phyloP scores from a whole-genome alignment of 768 basidiomycete species.

The Thelephora aurantiotincta region DNA sequence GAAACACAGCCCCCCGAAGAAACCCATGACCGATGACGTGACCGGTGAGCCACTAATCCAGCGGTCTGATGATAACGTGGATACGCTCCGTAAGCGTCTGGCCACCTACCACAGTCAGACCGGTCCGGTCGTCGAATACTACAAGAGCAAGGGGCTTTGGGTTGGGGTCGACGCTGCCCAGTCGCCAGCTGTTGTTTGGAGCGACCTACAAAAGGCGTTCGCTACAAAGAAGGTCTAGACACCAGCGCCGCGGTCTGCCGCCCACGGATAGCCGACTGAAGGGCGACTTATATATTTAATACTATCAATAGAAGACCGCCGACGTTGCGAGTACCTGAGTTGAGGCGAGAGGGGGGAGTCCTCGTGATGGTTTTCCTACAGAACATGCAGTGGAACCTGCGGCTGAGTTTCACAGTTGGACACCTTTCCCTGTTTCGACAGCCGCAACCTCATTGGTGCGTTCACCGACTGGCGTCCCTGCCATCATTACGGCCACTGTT shows the following conservation, averaged over 20 bases:
- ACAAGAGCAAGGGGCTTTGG: constrained; percentile 87
- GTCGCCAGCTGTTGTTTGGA: constrained; percentile 87
- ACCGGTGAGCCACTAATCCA: constrained; percentile 95
- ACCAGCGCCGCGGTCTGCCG: background rate
- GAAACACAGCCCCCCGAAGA: constrained; percentile 80
- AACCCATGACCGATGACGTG: constrained; percentile 83
- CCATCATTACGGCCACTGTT: too few relatives aligned
- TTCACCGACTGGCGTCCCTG: too few relatives aligned
- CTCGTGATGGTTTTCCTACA: too few relatives aligned
- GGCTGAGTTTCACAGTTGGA: too few relatives aligned
- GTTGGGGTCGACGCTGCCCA: constrained; percentile 87
- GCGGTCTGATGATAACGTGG: constrained; percentile 95
- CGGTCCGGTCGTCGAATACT: constrained; percentile 91
- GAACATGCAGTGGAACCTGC: too few relatives aligned
- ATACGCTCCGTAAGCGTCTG: constrained; percentile 84
- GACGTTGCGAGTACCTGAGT: too few relatives aligned
- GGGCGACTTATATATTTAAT: too few relatives aligned
- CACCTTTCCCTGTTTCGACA: too few relatives aligned
- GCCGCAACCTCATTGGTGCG: too few relatives aligned
- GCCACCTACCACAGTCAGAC: constrained; percentile 87
- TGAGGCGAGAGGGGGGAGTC: too few relatives aligned
- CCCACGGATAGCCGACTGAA: background rate
- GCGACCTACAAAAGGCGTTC: constrained; percentile 56
- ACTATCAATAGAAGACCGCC: too few relatives aligned
- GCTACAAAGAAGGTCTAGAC: constrained; percentile 28